These are phyloP conservation scores for Tieghemiomyces parasiticus DNA, from an alignment of 192 early-diverging fungal genomes.

Conservation along the genomic window DNA sequence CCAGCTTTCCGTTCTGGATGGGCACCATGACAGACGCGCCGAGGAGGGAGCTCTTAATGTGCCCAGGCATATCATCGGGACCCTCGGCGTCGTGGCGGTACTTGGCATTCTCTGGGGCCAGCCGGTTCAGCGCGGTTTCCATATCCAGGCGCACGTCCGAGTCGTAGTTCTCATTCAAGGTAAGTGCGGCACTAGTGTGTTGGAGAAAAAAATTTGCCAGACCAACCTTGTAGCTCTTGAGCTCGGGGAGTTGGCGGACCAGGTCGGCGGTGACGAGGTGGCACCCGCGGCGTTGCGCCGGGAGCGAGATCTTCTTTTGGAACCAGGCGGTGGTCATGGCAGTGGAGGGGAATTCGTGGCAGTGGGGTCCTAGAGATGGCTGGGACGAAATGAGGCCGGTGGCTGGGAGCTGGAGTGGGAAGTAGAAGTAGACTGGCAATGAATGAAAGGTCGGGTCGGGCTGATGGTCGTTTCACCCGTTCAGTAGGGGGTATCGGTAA, in stretches of 20 bases:
- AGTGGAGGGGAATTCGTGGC: too few species aligned
- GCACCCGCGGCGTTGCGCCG: conserved; percentile 36
- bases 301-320: conserved; percentile 35
- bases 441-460: too few species aligned
- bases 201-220: conserved; percentile 36
- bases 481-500: too few species aligned
- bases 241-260: conserved; percentile 22
- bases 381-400: too few species aligned
- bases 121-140: conserved; percentile 69
- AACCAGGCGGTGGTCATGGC: too few species aligned
- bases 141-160: conserved; percentile 63
- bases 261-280: conserved; percentile 51
- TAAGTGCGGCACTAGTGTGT: conserved; percentile 81
- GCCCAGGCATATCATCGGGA: conserved; percentile 83
- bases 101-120: conserved; percentile 62
- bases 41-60: conserved; percentile 69
- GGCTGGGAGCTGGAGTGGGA: too few species aligned
- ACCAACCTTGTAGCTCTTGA: conserved; percentile 37
- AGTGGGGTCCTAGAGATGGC: too few species aligned
- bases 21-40: conserved; percentile 80
- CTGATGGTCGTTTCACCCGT: too few species aligned
- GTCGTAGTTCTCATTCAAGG: conserved; percentile 80
- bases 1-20: conserved; percentile 59
- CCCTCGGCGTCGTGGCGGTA: conserved; percentile 80
- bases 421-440: too few species aligned